A percentile compares a stretch with the other conserved stretches of the same genome.
phyloP scores from a whole-genome alignment of 1,284 basidiomycete species.

The Fomitopsis schrenkii region DNA sequence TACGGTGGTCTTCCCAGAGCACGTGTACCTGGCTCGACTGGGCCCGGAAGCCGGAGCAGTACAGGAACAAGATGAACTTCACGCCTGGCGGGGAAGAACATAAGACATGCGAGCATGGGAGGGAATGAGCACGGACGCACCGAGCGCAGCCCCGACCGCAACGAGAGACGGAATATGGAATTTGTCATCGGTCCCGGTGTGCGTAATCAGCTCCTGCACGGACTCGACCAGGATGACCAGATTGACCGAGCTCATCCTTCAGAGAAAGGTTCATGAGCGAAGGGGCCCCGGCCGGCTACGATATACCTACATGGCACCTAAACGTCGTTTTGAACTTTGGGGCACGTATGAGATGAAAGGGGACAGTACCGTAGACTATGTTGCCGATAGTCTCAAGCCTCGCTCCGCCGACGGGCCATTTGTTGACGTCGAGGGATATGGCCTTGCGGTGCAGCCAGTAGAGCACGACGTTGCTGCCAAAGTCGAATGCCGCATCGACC shows the following conservation, averaged over 20 bases:
- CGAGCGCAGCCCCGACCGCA: constrained; percentile 79
- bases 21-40: constrained; percentile 89
- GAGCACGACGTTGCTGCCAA: constrained; percentile 86
- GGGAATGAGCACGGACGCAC: constrained; percentile 32
- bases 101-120: constrained; percentile 1
- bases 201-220: constrained; percentile 62
- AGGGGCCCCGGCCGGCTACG: not conserved
- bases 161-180: constrained; percentile 83
- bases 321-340: not conserved
- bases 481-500: constrained; percentile 89
- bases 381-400: constrained; percentile 91
- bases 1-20: constrained; percentile 94
- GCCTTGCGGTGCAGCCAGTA: constrained; percentile 82
- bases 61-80: constrained; percentile 85
- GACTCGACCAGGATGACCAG: constrained; percentile 86
- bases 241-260: constrained; percentile 82
- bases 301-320: constrained; percentile 63
- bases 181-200: constrained; percentile 47
- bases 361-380: constrained; percentile 75
- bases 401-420: constrained; percentile 92
- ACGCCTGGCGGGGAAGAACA: constrained; percentile 44
- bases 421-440: constrained; percentile 66
- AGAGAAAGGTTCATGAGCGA: not conserved
- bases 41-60: constrained; percentile 77
- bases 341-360: constrained; percentile 3